These are phyloP conservation scores for Rhododendron molle DNA, from an alignment of 148 eudicot species.

Conservation along the genomic window DNA sequence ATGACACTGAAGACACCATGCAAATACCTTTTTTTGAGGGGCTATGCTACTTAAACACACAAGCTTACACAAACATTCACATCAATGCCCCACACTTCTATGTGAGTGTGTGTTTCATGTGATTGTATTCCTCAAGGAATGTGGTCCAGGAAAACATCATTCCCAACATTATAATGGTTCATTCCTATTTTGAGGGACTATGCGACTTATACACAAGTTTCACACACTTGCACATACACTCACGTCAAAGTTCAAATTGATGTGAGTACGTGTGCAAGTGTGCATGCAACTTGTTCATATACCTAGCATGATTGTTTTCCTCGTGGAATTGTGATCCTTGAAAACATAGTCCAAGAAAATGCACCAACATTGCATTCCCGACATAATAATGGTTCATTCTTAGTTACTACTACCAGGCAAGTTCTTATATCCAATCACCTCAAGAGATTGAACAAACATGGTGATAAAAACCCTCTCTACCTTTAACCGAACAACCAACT, in stretches of 20 bases:
- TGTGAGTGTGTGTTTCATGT: background rate
- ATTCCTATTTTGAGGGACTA: too few species aligned
- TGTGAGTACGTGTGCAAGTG: too few species aligned
- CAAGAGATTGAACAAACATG: background rate
- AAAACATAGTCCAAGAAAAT: background rate
- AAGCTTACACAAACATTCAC: background rate
- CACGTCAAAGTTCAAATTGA: too few species aligned
- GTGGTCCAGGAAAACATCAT: background rate
- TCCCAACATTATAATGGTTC: too few species aligned
- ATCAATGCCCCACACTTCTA: background rate
- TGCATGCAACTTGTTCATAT: background rate
- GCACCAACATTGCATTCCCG: background rate
- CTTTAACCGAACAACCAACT: background rate
- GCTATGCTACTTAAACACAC: background rate
- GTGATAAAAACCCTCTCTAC: background rate
- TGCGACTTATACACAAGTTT: too few species aligned
- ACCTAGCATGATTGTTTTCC: background rate
- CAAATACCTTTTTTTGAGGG: background rate
- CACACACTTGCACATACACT: too few species aligned
- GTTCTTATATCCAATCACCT: background rate
- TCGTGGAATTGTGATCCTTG: background rate
- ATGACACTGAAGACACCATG: background rate
- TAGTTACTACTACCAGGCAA: too few species aligned
- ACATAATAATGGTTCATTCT: background rate
- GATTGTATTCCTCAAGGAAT: background rate